Conservation (phyloP, 495 filamentous ascomycete species). For the Daldinia decipiens region DNA sequence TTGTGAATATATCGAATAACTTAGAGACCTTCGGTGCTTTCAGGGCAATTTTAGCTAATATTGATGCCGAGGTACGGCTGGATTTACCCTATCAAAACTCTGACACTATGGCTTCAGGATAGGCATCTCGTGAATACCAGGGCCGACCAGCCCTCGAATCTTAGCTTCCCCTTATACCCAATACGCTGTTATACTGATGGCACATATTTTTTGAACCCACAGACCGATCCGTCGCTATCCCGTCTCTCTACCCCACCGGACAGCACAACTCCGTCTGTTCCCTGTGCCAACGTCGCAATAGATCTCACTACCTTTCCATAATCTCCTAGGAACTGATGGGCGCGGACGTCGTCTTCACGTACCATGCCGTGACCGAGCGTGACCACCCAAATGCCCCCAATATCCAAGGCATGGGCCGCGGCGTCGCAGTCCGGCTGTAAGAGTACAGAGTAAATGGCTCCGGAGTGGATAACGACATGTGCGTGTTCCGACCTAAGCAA, state of each 20-base stretch:
- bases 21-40: too few relatives aligned
- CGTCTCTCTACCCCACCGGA: constrained; percentile 51
- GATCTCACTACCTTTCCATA: constrained; percentile 47
- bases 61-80: too few relatives aligned
- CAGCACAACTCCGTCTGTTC: constrained; percentile 48
- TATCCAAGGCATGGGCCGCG: constrained; percentile 53
- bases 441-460: constrained; percentile 56
- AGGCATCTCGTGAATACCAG: background rate
- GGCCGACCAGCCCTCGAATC: background rate
- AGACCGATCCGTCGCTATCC: constrained; percentile 48
- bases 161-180: background rate
- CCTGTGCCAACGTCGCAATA: constrained; percentile 41
- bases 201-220: constrained; percentile 49
- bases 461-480: constrained; percentile 48
- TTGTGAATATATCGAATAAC: too few relatives aligned
- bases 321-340: constrained; percentile 56
- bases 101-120: too few relatives aligned
- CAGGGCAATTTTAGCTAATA: too few relatives aligned
- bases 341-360: constrained; percentile 48
- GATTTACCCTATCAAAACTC: too few relatives aligned
- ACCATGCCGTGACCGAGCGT: constrained; percentile 57
- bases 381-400: constrained; percentile 57
- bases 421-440: constrained; percentile 50
- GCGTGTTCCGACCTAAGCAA: constrained; percentile 17
- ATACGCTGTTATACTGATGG: background rate